These are phyloP conservation scores for Scopulariopsis brevicaulis DNA, from an alignment of 2,329 filamentous ascomycete species.

Conservation along the genomic window DNA sequence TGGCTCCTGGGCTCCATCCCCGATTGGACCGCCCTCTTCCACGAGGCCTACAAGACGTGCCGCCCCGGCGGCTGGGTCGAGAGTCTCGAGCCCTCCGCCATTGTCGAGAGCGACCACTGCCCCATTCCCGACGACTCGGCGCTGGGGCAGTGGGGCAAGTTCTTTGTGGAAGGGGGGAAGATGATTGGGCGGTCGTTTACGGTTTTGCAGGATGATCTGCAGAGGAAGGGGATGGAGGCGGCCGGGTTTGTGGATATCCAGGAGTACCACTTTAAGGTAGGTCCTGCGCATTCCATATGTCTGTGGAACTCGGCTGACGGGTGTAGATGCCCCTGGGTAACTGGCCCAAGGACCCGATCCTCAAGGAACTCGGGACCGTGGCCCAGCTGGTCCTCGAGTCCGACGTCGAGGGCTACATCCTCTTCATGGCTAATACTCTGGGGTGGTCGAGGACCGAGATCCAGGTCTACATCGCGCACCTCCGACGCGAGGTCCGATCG, in stretches of 20 bases:
- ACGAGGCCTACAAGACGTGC: constrained; percentile 36
- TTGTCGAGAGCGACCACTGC: constrained; percentile 13
- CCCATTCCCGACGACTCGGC: neutral
- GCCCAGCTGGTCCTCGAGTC: too few species aligned
- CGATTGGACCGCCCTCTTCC: constrained; percentile 42
- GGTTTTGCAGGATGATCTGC: neutral
- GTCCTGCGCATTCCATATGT: too few species aligned
- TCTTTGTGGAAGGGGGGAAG: neutral
- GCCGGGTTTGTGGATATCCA: neutral
- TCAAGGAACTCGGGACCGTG: too few species aligned
- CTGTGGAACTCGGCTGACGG: too few species aligned
- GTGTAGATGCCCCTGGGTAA: too few species aligned
- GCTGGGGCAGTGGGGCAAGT: neutral
- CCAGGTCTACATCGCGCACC: too few species aligned
- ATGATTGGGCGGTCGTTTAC: neutral
- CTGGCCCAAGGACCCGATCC: too few species aligned
- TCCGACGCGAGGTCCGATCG: too few species aligned
- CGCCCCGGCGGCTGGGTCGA: constrained; percentile 41
- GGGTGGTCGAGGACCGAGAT: too few species aligned
- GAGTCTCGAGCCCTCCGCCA: constrained; percentile 14
- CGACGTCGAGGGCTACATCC: too few species aligned
- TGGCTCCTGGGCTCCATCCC: constrained; percentile 36
- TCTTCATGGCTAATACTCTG: too few species aligned
- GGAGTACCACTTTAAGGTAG: neutral
- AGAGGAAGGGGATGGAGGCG: neutral